Percentiles rank a stretch among this genome's conserved stretches.
Evolutionary conservation across 768 basidiomycete species (phyloP).

Genomic region (Leccinum arenicola): DNA sequence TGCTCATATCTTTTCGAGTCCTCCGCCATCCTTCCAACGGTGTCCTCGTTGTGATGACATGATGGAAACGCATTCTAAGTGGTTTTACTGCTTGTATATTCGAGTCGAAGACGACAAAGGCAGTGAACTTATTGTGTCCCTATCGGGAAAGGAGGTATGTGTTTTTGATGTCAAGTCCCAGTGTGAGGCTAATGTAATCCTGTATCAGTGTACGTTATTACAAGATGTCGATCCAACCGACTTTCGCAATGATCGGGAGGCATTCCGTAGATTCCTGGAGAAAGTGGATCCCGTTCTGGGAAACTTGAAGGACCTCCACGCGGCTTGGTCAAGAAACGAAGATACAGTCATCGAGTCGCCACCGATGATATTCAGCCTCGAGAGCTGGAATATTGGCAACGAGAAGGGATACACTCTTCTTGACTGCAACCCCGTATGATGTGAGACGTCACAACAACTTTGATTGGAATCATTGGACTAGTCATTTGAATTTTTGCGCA

Average conservation of each 20-base stretch:
- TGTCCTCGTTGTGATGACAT: conserved; percentile 56
- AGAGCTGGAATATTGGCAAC: conserved; percentile 27
- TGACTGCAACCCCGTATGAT: conserved; percentile 10
- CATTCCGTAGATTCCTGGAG: conserved; percentile 36
- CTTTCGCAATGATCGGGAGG: conserved; percentile 38
- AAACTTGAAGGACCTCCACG: conserved; percentile 42
- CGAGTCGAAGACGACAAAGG: conserved; percentile 50
- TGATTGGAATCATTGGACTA: background rate
- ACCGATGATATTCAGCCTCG: conserved; percentile 25
- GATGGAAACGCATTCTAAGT: conserved; percentile 47
- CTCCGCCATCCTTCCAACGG: conserved; percentile 38
- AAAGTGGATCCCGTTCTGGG: conserved; percentile 48
- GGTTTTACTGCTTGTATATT: conserved; percentile 49
- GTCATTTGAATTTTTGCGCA: background rate
- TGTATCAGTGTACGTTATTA: conserved; percentile 42
- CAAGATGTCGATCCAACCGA: conserved; percentile 43
- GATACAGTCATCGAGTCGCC: conserved; percentile 24
- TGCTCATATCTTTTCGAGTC: conserved; percentile 32
- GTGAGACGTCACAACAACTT: background rate
- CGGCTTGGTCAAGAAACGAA: conserved; percentile 24
- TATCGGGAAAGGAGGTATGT: conserved; percentile 47
- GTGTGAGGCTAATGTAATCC: background rate
- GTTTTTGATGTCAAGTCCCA: background rate
- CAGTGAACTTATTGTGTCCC: conserved; percentile 40
- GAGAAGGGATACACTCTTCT: conserved; percentile 26